Evolutionary conservation across 371 early-diverging fungal genomes (phyloP).

Genomic region (Funneliformis caledonium): DNA sequence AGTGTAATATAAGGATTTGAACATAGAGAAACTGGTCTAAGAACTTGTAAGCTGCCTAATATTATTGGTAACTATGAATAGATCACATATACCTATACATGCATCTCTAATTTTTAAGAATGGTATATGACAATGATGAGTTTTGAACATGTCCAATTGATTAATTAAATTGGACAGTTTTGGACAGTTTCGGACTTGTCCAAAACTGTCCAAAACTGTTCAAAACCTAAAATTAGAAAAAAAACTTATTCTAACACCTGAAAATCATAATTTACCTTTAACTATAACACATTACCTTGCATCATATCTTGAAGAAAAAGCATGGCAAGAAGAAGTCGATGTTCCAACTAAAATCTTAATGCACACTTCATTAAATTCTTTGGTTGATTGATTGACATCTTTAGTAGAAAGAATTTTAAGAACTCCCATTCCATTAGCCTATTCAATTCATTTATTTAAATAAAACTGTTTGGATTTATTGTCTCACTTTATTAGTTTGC

Average conservation of each 20-base stretch:
- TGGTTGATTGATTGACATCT: constrained; percentile 69
- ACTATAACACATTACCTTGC: constrained; percentile 64
- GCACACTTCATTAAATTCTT: constrained; percentile 53
- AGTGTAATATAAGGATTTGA: too few species aligned
- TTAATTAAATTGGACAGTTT: too few species aligned
- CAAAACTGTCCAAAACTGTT: too few species aligned
- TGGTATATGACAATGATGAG: too few species aligned
- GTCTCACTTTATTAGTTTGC: constrained; percentile 61
- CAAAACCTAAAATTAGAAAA: too few species aligned
- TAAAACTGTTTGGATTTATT: constrained; percentile 69
- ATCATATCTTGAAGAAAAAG: constrained; percentile 52
- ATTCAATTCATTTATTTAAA: constrained; percentile 70
- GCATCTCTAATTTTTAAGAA: too few species aligned
- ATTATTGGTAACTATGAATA: too few species aligned
- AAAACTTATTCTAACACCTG: constrained; percentile 46
- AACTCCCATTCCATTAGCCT: constrained; percentile 82
- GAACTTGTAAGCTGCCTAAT: too few species aligned
- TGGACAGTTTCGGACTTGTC: too few species aligned
- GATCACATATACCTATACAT: too few species aligned
- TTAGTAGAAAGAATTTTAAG: constrained; percentile 63
- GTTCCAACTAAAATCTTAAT: constrained; percentile 56
- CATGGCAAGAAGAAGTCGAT: constrained; percentile 55
- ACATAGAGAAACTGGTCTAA: too few species aligned
- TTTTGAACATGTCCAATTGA: too few species aligned
- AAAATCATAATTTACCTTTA: constrained; percentile 62